Conservation (phyloP, 2,329 filamentous ascomycete species). For the Colletotrichum camelliae region DNA sequence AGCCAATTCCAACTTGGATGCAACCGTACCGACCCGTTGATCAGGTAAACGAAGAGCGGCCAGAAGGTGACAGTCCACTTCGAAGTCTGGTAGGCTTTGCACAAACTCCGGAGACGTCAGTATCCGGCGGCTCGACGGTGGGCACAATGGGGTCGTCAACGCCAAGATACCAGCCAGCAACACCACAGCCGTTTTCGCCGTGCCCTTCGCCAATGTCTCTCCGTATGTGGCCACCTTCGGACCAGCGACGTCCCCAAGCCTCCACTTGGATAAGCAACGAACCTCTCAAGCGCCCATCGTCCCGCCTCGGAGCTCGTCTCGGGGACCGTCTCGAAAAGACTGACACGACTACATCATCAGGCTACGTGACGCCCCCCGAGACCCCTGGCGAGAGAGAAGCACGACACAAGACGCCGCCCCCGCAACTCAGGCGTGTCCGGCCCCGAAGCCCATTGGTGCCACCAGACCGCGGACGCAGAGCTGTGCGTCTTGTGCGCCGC, state of each 20-base stretch:
- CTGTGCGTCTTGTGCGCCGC: background rate
- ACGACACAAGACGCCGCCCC: background rate
- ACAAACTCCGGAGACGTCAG: background rate
- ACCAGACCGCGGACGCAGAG: background rate
- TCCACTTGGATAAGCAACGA: slow-evolving; percentile 40
- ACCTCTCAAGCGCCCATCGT: slow-evolving; percentile 44
- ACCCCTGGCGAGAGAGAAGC: slow-evolving; percentile 23
- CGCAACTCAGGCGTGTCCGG: background rate
- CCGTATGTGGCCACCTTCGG: background rate
- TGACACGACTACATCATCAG: slow-evolving; percentile 26
- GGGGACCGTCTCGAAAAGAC: slow-evolving; percentile 23
- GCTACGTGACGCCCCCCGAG: slow-evolving; percentile 36
- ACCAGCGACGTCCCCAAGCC: slow-evolving; percentile 8
- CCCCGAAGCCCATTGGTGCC: background rate
- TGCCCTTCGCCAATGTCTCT: background rate
- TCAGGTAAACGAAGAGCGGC: slow-evolving; percentile 23
- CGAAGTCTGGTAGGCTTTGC: background rate
- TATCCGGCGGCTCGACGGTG: background rate
- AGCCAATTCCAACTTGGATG: slow-evolving; percentile 58
- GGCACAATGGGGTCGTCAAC: background rate
- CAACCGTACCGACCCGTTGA: slow-evolving; percentile 23
- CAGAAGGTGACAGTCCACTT: background rate
- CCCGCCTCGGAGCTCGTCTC: slow-evolving; percentile 28
- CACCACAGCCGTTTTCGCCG: background rate
- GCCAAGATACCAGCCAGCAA: background rate